These are phyloP conservation scores for Ambrosiella beaveri DNA, from an alignment of 2,329 filamentous ascomycete genomes.

Conservation along the genomic window DNA sequence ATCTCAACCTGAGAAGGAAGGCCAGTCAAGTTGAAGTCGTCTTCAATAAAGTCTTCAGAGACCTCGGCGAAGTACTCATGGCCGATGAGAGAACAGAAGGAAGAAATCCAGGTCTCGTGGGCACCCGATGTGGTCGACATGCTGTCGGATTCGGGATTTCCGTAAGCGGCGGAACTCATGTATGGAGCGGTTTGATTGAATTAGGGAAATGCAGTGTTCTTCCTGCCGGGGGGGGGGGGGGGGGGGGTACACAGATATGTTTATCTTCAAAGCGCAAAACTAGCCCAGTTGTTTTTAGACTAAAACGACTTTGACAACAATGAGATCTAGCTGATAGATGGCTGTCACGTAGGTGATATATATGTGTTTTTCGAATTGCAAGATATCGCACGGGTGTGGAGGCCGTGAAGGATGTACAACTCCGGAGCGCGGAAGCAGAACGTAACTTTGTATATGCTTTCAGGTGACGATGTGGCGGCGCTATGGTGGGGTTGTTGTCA, in stretches of 20 bases:
- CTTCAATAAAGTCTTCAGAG: slow-evolving; percentile 96
- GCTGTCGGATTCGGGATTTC: slow-evolving; percentile 11
- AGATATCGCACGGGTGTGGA: no score
- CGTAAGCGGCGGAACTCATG: background rate
- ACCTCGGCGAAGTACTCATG: slow-evolving; percentile 99
- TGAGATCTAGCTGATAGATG: no score
- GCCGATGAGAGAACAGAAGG: slow-evolving; percentile 85
- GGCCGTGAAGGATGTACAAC: no score
- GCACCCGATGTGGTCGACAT: slow-evolving; percentile 46
- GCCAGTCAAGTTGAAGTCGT: slow-evolving; percentile 97
- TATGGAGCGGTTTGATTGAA: background rate
- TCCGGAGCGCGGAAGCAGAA: no score
- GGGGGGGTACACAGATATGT: background rate
- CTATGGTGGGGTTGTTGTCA: background rate
- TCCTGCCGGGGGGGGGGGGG: background rate
- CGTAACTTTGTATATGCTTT: no score
- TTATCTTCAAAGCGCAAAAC: background rate
- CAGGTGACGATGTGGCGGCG: background rate
- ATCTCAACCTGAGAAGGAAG: slow-evolving; percentile 89
- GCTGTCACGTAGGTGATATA: no score
- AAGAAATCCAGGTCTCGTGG: slow-evolving; percentile 90
- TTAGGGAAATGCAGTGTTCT: no score
- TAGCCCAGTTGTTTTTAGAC: no score
- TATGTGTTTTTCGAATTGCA: no score
- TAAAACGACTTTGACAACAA: no score